Conservation (phyloP, 176 grass and related monocot genomes). For the Triticum urartu region DNA sequence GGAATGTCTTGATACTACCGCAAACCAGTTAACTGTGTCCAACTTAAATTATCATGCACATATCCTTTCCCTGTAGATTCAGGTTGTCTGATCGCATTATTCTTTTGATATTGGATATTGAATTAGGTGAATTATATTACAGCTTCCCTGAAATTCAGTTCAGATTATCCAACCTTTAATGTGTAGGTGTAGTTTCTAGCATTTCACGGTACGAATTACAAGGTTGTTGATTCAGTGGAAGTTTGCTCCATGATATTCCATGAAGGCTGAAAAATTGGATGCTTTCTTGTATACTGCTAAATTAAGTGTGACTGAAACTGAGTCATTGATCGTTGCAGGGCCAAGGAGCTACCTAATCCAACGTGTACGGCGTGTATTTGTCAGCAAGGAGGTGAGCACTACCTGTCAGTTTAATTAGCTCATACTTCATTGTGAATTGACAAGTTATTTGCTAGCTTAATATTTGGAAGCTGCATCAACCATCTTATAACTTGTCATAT, state of each 20-base stretch:
- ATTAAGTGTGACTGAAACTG: neutral
- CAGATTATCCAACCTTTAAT: neutral
- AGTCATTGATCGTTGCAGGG: constrained; percentile 20
- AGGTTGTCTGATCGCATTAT: neutral
- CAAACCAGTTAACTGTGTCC: neutral
- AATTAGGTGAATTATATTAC: neutral
- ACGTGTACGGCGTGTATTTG: constrained; percentile 42
- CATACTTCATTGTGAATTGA: neutral
- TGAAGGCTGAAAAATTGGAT: neutral
- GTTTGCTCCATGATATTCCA: constrained; percentile 13
- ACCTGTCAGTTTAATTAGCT: neutral
- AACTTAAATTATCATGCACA: neutral
- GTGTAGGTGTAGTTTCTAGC: neutral
- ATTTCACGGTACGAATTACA: neutral
- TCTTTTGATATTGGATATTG: neutral
- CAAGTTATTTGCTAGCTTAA: neutral
- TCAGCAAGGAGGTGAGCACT: constrained; percentile 50
- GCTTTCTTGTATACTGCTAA: constrained; percentile 5
- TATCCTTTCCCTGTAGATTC: neutral
- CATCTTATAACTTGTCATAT: constrained; percentile 5
- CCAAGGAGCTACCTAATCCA: constrained; percentile 58
- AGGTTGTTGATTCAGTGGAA: neutral
- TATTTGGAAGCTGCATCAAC: neutral
- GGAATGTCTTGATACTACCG: neutral
- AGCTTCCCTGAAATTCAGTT: neutral